These are phyloP conservation scores for Camelina neglecta DNA, from an alignment of 345 rosid species.

Conservation along the genomic window DNA sequence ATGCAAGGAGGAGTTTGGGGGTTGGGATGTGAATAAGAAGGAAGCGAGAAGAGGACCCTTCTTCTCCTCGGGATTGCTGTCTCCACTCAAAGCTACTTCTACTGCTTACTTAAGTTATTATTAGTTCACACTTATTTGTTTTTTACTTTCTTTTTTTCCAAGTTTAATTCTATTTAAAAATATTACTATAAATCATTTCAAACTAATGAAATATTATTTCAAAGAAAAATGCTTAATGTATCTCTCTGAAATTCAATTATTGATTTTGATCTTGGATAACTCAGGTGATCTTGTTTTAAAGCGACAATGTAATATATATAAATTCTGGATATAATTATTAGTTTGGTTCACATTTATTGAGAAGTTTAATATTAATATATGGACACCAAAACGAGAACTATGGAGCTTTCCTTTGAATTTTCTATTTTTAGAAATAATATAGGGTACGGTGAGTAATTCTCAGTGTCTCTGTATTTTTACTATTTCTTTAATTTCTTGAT, in stretches of 20 bases:
- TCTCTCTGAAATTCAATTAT: neutral
- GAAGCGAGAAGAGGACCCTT: slow-evolving; percentile 55
- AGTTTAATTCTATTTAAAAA: neutral
- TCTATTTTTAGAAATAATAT: slow-evolving; percentile 19
- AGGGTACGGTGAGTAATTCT: neutral
- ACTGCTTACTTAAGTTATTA: slow-evolving; percentile 13
- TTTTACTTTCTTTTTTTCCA: neutral
- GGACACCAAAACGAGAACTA: slow-evolving; percentile 21
- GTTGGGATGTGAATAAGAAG: slow-evolving; percentile 70
- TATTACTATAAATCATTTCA: neutral
- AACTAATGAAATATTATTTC: neutral
- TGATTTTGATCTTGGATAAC: neutral
- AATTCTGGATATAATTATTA: too few species aligned
- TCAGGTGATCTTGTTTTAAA: neutral
- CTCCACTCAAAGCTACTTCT: slow-evolving; percentile 38
- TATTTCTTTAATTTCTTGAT: neutral
- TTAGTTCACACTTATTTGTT: slow-evolving; percentile 34
- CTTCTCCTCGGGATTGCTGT: slow-evolving; percentile 48
- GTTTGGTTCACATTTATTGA: neutral
- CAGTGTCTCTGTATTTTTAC: neutral
- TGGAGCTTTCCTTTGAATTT: slow-evolving; percentile 34
- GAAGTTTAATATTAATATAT: neutral
- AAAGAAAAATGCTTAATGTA: neutral
- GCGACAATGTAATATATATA: neutral
- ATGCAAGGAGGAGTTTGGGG: slow-evolving; percentile 37